Base-by-base conservation (phyloP, 2,329 filamentous ascomycete genomes). In the Xylariaceae sp. region DNA sequence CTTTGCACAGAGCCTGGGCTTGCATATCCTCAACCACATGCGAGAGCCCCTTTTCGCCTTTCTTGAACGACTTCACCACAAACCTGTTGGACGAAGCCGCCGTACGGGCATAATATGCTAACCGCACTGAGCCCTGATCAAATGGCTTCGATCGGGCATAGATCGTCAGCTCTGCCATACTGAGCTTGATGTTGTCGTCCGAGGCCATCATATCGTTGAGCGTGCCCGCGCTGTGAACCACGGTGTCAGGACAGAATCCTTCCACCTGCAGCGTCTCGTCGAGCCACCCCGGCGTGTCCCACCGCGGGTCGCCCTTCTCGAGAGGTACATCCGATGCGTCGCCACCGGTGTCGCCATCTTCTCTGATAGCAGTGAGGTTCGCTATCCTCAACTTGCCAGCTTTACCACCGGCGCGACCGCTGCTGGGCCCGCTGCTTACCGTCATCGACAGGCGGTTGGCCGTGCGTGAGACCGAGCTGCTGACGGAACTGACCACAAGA, bases 11-110 rank as follows among this genome's bases (percentile, higher is more conserved):
- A 4, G 56, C 57, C 34, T 62, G 60, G 3, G 42, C 42, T n/a
- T 55, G 45, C 59, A 63, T 62, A 31, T 60, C 59, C 31, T 63
- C 59, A 2, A 45, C 52, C 2, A 61, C 19, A 33, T 58, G 45
- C 0, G 50, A 52, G 1, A 61, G 43, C 7, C 17, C 24, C 37
- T 48, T 51, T 13, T 45, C 39, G 12, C 26, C 41, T 3, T 34
- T 18, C 36, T 51, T 54, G 42, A 53, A 59, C 0, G 53, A 47
- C 45, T 64, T 64, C 33, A 59, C 51, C 2, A 64, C 59, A 11
- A 57, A 56, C 2, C 40, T 42, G 43, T 45, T 41, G 7, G 45
- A 45, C 5, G 55, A 54, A 19, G 33, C 25, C 7, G 37, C 30
- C 3, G 56, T 50, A 24, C 53, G 48, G 18, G 59, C 59, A 33